Evolutionary conservation across 352 stramenopile genomes (phyloP).

Genomic region (Globisporangium nunn): DNA sequence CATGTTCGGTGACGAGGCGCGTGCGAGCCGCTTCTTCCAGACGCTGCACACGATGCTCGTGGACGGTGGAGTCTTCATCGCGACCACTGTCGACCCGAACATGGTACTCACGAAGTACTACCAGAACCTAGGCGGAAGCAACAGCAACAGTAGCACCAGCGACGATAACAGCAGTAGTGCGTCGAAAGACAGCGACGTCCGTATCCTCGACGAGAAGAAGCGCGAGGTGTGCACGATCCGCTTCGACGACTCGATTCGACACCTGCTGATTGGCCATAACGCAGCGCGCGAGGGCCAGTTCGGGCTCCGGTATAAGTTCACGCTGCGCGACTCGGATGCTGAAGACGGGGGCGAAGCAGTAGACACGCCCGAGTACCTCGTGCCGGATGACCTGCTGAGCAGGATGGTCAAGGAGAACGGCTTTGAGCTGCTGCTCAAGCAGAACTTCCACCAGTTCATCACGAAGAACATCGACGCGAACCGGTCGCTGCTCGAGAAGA

Average conservation of each 20-base stretch:
- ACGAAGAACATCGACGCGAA: constrained; percentile 67
- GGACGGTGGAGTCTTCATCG: constrained; percentile 93
- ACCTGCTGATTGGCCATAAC: constrained; percentile 33
- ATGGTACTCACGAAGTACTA: constrained; percentile 86
- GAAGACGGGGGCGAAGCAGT: constrained; percentile 73
- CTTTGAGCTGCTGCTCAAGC: constrained; percentile 76
- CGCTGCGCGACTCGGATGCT: constrained; percentile 68
- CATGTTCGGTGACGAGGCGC: constrained; percentile 94
- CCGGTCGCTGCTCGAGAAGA: constrained; percentile 66
- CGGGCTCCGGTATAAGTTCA: constrained; percentile 89
- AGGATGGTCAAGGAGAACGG: constrained; percentile 63
- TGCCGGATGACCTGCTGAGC: constrained; percentile 73
- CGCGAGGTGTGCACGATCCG: constrained; percentile 74
- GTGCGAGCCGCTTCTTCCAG: constrained; percentile 91
- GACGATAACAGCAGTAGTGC: constrained; percentile 13
- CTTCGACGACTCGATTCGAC: constrained; percentile 52
- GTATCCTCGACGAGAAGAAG: constrained; percentile 65
- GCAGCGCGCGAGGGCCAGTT: constrained; percentile 44
- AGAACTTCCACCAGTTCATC: constrained; percentile 85
- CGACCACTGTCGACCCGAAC: constrained; percentile 96
- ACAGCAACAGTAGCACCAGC: constrained; percentile 11
- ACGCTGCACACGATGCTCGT: constrained; percentile 90
- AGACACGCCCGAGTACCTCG: constrained; percentile 87
- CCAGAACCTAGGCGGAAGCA: constrained; percentile 24
- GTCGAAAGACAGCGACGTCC: constrained; percentile 37